Base-by-base conservation (phyloP, 1,284 basidiomycete genomes). In the Cryptococcus sp. region DNA sequence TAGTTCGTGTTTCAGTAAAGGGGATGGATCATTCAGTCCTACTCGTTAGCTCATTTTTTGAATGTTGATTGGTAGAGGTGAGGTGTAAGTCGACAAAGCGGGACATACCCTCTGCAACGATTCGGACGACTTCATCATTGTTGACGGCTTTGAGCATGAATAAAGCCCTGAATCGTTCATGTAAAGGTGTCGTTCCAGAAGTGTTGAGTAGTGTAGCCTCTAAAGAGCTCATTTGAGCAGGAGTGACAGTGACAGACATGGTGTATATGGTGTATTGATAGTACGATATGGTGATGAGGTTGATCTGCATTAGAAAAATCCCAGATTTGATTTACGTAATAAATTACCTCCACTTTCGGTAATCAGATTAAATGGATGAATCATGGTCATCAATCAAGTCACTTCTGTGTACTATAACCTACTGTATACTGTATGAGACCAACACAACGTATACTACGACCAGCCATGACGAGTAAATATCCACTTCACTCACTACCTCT, bases 1-100 rank as follows among this genome's bases (percentile, higher is more conserved):
- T 2, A 98, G 81, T 72, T 99, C 94, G 73, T 99, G 94, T 72
- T 97, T 98, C 45, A 99, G 82, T 46, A 99, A 76, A 7, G 92
- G 89, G 42, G 91, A 96, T 16, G 85, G 82, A 73, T 96, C 92
- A 32, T 78, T 74, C 69, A 98, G 91, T 18, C 88, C 93, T 92
- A 64, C n/a, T 16, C 16, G 31, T 50, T 24, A 60, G 51, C 52
- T 39, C 19, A 2, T 39, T 22, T 18, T 50, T 23, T n/a, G 37
- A 42, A 40, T 28, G 44, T 14, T n/a, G n/a, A n/a, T n/a, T n/a
- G n/a, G n/a, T n/a, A n/a, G n/a, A n/a, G n/a, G n/a, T n/a, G n/a
- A n/a, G n/a, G n/a, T n/a, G 10, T 9, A 34, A 34, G 32, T 25
- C 3, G 13, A n/a, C 19, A 24, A 36, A 18, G 23, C 13, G 40